These are phyloP conservation scores for Madurella fahalii DNA, from an alignment of 2,329 filamentous ascomycete species.

Conservation along the genomic window DNA sequence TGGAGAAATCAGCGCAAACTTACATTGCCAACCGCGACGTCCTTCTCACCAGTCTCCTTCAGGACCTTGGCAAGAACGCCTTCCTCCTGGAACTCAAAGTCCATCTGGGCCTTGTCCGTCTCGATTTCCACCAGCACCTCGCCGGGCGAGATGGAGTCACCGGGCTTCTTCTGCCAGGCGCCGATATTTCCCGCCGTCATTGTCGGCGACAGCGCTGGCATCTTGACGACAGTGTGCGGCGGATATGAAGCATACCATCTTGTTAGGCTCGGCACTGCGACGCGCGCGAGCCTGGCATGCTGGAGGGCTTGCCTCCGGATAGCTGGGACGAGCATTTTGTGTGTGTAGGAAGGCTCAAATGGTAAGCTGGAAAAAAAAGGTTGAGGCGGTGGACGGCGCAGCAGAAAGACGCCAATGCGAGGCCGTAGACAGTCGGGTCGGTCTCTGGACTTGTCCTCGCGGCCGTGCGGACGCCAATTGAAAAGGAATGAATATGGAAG, in stretches of 20 bases:
- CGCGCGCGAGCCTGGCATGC: slow-evolving; percentile 47
- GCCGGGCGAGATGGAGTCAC: slow-evolving; percentile 80
- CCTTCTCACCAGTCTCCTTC: slow-evolving; percentile 89
- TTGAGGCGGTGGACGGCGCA: slow-evolving; percentile 17
- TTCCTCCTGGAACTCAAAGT: slow-evolving; percentile 99
- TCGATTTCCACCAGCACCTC: slow-evolving; percentile 98
- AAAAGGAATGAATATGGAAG: slow-evolving; percentile 9
- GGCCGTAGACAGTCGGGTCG: slow-evolving; percentile 4
- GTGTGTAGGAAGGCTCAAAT: slow-evolving; percentile 19
- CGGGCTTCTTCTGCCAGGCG: slow-evolving; percentile 94
- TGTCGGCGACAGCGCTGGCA: slow-evolving; percentile 96
- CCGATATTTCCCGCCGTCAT: slow-evolving; percentile 98
- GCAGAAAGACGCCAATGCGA: slow-evolving; percentile 21
- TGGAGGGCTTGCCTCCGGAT: slow-evolving; percentile 60
- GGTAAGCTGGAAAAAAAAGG: slow-evolving; percentile 18
- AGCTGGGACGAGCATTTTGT: slow-evolving; percentile 58
- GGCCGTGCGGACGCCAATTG: slow-evolving; percentile 19
- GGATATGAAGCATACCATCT: slow-evolving; percentile 80
- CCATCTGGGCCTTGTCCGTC: slow-evolving; percentile 99
- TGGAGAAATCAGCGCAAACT: slow-evolving; percentile 39
- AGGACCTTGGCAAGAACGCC: slow-evolving; percentile 92
- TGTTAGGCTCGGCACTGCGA: slow-evolving; percentile 51
- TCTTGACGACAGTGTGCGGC: slow-evolving; percentile 90
- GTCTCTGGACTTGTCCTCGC: slow-evolving; percentile 1
- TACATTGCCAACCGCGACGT: slow-evolving; percentile 91